Evolutionary conservation across 345 rosid species (phyloP), one percentile per base, ranked within the genome.

Genomic region (Microthlaspi erraticum): DNA sequence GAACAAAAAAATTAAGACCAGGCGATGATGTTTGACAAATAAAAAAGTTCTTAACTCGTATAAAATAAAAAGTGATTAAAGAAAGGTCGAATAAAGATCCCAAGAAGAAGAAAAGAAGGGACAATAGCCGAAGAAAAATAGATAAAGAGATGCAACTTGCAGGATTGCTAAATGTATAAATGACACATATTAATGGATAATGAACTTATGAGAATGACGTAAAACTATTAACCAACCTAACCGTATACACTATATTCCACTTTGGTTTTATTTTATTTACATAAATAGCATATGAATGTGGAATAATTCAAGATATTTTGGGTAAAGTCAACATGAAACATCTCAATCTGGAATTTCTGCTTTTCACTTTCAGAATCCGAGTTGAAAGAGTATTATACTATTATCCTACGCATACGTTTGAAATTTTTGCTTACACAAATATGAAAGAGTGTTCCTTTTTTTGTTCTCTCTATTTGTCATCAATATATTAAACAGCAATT

Each of bases 111-210:
- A 23, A 26, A 26, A 26, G 29, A 26, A 26, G 39, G 51, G 74
- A 38, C 66, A 70, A 59, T 58, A 38, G 11, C 36, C 31, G 5
- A 7, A 58, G 3, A 26, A 45, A 42, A 5, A 54, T 42, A 37
- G 19, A 31, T 43, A 49, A 60, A 38, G 33, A 60, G 51, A 8
- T 60, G 42, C 60, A 70, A 60, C 67, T 70, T 60, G 74, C 43
- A 38, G 10, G 10, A 38, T 48, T 59, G 23, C 11, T 69, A 20
- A 26, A 16, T 16, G 12, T 9, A 23, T 48, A 10, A 58, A 37
- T 69, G 39, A 58, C 14, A 14, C 51, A 37, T 12, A 39, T 50
- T 31, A 32, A 41, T 61, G 37, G 18, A 42, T 41, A 31, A 14
- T 20, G 34, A 13, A 20, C 12, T 39, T 20, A n/a, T 43, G 13